Percentiles rank a stretch among this genome's conserved stretches.
Conservation (phyloP, 257 asterid genomes). For the Solanum sparsipilum region DNA sequence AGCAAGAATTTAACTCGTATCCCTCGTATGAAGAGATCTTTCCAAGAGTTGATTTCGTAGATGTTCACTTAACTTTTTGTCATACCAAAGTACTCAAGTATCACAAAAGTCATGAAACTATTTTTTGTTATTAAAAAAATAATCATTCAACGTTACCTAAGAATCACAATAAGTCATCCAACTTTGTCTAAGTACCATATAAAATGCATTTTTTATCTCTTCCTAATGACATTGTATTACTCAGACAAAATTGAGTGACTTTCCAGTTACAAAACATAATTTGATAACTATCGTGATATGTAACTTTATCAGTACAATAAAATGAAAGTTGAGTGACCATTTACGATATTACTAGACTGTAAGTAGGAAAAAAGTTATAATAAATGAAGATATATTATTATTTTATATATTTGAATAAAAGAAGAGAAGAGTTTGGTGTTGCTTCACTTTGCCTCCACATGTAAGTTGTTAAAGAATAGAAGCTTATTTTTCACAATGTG, state of each 20-base stretch:
- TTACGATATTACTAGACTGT: neutral
- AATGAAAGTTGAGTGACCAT: neutral
- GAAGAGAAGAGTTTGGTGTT: slow-evolving; percentile 28
- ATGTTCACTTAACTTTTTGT: neutral
- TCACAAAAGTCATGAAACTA: neutral
- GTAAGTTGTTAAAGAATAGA: slow-evolving; percentile 22
- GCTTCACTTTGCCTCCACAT: slow-evolving; percentile 70
- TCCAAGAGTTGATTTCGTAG: neutral
- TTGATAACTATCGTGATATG: neutral
- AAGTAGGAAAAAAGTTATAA: neutral
- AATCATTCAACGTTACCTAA: neutral
- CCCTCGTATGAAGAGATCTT: neutral
- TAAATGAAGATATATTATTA: neutral
- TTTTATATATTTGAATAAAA: neutral
- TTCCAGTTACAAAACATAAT: neutral
- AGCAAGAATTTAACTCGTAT: neutral
- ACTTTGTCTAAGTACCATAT: neutral
- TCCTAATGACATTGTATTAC: neutral
- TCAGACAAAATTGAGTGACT: neutral
- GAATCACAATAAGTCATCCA: neutral
- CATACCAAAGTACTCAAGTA: neutral
- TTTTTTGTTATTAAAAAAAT: neutral
- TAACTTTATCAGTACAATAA: neutral
- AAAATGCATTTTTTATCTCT: neutral
- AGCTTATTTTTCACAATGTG: neutral